A percentile compares a stretch with the other conserved stretches of the same genome.
Conservation (phyloP, 2,329 filamentous ascomycete species). For the Anisogramma anomala region DNA sequence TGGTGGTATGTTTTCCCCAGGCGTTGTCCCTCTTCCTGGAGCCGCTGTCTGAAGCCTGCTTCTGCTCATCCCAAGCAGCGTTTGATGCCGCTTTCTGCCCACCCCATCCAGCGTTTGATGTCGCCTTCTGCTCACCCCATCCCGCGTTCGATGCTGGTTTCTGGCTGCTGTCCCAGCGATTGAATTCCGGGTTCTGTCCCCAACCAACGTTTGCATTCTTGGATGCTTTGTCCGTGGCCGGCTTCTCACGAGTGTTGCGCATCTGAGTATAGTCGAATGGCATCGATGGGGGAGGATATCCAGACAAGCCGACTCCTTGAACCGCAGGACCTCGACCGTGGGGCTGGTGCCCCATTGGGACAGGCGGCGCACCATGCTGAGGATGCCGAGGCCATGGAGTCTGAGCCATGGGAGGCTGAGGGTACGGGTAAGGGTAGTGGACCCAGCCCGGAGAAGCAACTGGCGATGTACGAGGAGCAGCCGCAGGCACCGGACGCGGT, state of each 20-base stretch:
- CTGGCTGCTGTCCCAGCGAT: too few relatives aligned
- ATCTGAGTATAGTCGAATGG: neutral
- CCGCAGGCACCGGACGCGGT: too few relatives aligned
- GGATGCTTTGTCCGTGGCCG: neutral
- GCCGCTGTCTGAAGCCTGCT: too few relatives aligned
- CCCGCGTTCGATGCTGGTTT: too few relatives aligned
- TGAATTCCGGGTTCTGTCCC: neutral
- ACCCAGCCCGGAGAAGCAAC: neutral
- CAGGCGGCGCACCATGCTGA: too few relatives aligned
- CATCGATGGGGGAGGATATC: neutral
- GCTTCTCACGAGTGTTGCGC: neutral
- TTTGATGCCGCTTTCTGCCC: too few relatives aligned
- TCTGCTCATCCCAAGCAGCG: too few relatives aligned
- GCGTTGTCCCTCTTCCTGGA: too few relatives aligned
- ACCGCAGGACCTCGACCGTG: neutral
- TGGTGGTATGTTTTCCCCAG: neutral
- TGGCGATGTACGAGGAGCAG: neutral
- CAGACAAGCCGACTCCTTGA: slow-evolving; percentile 5
- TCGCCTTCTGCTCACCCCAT: too few relatives aligned
- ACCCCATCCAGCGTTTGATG: too few relatives aligned
- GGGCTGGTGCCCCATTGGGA: too few relatives aligned
- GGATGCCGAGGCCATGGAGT: too few relatives aligned
- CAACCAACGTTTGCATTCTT: neutral
- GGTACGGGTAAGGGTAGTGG: neutral
- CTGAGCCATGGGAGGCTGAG: neutral